These are phyloP conservation scores for Phytophthora sp. DNA, from an alignment of 352 stramenopile species.

Conservation along the genomic window DNA sequence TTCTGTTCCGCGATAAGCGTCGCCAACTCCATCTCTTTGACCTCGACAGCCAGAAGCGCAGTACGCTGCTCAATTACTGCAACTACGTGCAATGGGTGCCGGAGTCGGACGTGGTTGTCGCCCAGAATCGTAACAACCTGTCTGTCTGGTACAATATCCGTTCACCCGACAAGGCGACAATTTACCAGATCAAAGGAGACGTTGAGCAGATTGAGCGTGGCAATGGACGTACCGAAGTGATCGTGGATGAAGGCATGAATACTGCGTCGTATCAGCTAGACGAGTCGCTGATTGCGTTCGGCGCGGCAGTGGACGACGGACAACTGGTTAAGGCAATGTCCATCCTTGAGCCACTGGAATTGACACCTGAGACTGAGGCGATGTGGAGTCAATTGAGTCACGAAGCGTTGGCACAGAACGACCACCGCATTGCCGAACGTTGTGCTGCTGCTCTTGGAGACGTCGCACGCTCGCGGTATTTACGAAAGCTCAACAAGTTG, in stretches of 20 bases:
- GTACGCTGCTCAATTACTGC: conserved; percentile 93
- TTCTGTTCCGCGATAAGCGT: conserved; percentile 94
- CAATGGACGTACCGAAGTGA: conserved; percentile 94
- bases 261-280: conserved; percentile 93
- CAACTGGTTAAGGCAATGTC: conserved; percentile 92
- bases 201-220: conserved; percentile 94
- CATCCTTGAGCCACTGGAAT: conserved; percentile 92
- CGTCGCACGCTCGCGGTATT: conserved; percentile 86
- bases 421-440: conserved; percentile 91
- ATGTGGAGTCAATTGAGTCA: conserved; percentile 94
- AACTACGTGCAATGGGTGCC: conserved; percentile 97
- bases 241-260: conserved; percentile 95
- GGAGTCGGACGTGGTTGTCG: conserved; percentile 95
- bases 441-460: conserved; percentile 93
- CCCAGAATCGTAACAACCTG: conserved; percentile 91
- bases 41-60: conserved; percentile 84
- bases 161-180: conserved; percentile 92
- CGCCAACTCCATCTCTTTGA: conserved; percentile 93
- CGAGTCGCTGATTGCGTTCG: conserved; percentile 94
- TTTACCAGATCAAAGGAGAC: conserved; percentile 95
- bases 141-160: conserved; percentile 97
- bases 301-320: conserved; percentile 92
- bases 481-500: conserved; percentile 92
- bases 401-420: conserved; percentile 85
- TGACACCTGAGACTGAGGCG: conserved; percentile 91